A percentile compares a stretch with the other conserved stretches of the same genome.
Evolutionary conservation across 73 alveolate genomes (phyloP).

Genomic region (Paramecium pentaurelia): DNA sequence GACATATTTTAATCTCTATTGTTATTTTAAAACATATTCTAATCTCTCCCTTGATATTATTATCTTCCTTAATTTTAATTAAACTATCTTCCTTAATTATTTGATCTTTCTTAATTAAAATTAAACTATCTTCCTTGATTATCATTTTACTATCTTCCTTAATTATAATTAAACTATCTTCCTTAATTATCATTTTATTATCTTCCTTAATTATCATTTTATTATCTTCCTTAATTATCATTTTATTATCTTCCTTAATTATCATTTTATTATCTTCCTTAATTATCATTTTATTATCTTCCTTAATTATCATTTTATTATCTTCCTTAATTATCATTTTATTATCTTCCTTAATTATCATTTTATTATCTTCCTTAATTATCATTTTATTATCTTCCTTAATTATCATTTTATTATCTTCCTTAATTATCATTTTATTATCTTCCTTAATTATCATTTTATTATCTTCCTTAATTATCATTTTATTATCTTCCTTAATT

Average conservation of each 20-base stretch:
- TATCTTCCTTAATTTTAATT: not conserved
- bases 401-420: not conserved
- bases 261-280: not conserved
- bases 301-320: not conserved
- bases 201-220: not conserved
- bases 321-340: not conserved
- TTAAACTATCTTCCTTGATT: not conserved
- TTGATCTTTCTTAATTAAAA: not conserved
- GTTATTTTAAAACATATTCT: not conserved
- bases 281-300: not conserved
- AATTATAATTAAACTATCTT: not conserved
- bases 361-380: not conserved
- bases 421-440: too few relatives aligned
- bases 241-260: not conserved
- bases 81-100: not conserved
- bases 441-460: not conserved
- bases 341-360: not conserved
- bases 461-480: not conserved
- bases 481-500: not conserved
- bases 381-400: not conserved
- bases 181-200: not conserved
- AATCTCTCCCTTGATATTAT: not conserved
- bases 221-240: not conserved
- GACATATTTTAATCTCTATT: not conserved
- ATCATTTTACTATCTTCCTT: not conserved